A percentile compares a stretch with the other conserved stretches of the same genome.
These are phyloP conservation scores for Rhizopogon rudus DNA, from an alignment of 768 basidiomycete genomes.

Conservation along the genomic window DNA sequence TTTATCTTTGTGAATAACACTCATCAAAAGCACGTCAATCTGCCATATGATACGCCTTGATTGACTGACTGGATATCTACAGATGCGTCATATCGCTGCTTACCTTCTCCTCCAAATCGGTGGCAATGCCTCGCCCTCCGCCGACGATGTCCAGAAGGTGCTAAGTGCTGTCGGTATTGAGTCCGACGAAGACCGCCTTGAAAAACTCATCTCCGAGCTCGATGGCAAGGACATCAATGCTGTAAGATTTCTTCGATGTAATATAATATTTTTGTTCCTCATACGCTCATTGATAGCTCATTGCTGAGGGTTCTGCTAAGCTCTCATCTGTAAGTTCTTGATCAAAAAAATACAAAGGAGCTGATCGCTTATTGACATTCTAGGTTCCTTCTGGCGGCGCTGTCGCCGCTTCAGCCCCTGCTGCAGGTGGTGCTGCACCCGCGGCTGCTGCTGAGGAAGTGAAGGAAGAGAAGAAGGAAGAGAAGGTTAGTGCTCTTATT, in stretches of 20 bases:
- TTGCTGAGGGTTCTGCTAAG: conserved; percentile 88
- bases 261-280: neutral
- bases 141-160: conserved; percentile 83
- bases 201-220: conserved; percentile 85
- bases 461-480: conserved; percentile 87
- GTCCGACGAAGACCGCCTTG: conserved; percentile 75
- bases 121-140: conserved; percentile 85
- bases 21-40: conserved; percentile 39
- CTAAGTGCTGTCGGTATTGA: conserved; percentile 85
- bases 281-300: conserved; percentile 49
- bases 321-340: conserved; percentile 78
- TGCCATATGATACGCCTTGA: neutral
- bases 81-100: conserved; percentile 94
- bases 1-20: conserved; percentile 10
- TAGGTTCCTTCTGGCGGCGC: conserved; percentile 92
- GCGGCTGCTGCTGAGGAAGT: conserved; percentile 61
- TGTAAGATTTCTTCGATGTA: conserved; percentile 33
- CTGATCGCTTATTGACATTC: conserved; percentile 3
- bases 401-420: conserved; percentile 44
- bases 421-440: conserved; percentile 45
- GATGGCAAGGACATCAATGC: conserved; percentile 83
- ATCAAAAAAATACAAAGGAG: neutral
- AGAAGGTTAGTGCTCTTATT: conserved; percentile 54
- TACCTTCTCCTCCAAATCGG: conserved; percentile 96
- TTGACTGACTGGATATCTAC: conserved; percentile 1